These are phyloP conservation scores for Ustilago loliicola DNA, from an alignment of 1,284 basidiomycete species.

Conservation along the genomic window DNA sequence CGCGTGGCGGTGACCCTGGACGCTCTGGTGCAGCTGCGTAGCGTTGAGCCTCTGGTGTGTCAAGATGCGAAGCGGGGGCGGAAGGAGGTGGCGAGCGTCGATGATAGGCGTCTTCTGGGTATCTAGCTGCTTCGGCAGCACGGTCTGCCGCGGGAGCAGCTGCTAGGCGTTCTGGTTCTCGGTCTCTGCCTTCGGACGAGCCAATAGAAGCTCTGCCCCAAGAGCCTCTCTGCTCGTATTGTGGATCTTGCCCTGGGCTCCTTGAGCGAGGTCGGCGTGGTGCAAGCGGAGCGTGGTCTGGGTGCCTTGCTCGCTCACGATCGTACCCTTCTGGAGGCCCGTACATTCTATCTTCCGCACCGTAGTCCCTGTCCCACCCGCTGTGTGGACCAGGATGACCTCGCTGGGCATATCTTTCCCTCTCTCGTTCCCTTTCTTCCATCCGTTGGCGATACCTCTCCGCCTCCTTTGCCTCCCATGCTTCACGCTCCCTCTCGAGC, in stretches of 20 bases:
- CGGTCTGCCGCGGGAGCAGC: constrained; percentile 14
- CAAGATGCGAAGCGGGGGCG: constrained; percentile 13
- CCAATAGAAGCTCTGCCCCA: constrained; percentile 26
- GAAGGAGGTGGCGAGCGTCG: constrained; percentile 18
- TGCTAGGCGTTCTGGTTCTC: constrained; percentile 12
- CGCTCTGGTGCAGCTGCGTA: constrained; percentile 4
- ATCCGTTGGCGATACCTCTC: constrained; percentile 39
- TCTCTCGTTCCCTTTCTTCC: constrained; percentile 36
- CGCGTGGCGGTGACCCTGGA: constrained; percentile 10
- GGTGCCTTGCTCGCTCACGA: constrained; percentile 15
- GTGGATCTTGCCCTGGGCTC: constrained; percentile 27
- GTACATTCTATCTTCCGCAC: constrained; percentile 16
- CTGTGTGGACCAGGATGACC: constrained; percentile 9
- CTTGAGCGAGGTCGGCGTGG: constrained; percentile 23
- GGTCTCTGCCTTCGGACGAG: constrained; percentile 29
- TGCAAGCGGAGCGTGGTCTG: constrained; percentile 8
- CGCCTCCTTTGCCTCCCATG: constrained; percentile 45
- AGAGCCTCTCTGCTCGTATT: constrained; percentile 18
- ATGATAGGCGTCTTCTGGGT: constrained; percentile 11
- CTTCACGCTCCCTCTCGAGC: constrained; percentile 37
- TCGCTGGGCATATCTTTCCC: constrained; percentile 20
- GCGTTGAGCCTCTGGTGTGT: constrained; percentile 16
- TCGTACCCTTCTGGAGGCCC: constrained; percentile 23
- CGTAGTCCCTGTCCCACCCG: constrained; percentile 15
- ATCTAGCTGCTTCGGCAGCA: constrained; percentile 9